Base-by-base conservation (phyloP, 345 rosid species). In the Hibiscus syriacus region DNA sequence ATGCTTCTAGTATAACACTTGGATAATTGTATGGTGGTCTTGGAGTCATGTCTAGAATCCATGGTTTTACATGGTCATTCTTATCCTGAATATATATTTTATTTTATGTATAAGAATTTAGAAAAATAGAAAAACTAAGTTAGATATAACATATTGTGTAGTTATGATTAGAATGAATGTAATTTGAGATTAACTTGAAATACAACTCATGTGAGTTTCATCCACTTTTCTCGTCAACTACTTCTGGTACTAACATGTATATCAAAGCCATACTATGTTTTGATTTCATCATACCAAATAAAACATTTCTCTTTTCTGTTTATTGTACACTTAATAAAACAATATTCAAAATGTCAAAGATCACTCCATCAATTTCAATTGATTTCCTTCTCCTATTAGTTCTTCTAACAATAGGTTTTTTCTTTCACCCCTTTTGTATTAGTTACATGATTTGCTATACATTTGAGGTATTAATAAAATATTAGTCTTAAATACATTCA, bases 331-430 rank as follows among this genome's bases (percentile, higher is more conserved):
- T 48, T n/a, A n/a, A 2, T 48, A 16, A 5, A 48, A 48, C 5
- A 48, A 17, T n/a, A n/a, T 16, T 48, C 2, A 48, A 17, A 48
- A 53, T 53, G 70, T 48, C 14, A 22, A 59, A 30, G 2, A 36
- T 2, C 9, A 36, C 0, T 11, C 59, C 19, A 30, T 12, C 38
- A 6, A 7, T 67, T 53, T 52, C 61, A 52, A 30, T 59, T 36
- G 13, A 14, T 11, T 53, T 67, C n/a, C 5, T 67, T 22, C 48
- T 53, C 30, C 48, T 52, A 2, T 53, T 67, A 60, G 23, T 53
- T 53, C 61, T 67, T 22, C 2, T 67, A 12, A 32, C 70, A 9
- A 50, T 57, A 27, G 70, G 60, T 67, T 67, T 11, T 12, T 27
- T 66, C 22, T 50, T 36, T 19, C 6, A 0, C 16, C 29, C 30